Evolutionary conservation across 495 filamentous ascomycete species (phyloP), one percentile per base, ranked within the genome.

Genomic region (Hypomontagnella monticulosa): DNA sequence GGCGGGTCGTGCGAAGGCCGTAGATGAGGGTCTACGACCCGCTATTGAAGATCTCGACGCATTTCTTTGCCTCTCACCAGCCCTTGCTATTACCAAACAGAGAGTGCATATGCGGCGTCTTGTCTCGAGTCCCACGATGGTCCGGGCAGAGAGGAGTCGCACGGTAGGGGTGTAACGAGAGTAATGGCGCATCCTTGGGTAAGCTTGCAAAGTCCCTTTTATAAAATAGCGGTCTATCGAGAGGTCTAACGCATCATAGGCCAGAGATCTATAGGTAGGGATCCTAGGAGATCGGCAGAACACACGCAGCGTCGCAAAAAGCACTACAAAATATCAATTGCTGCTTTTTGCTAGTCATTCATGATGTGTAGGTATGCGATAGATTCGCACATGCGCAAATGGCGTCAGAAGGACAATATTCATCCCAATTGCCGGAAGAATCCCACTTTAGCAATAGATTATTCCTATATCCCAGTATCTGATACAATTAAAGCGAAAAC

Each of bases 71-170:
- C 42, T 70, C 14, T 60, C 61, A 37, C 30, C 18, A 33, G 61
- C 14, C 32, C 52, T 51, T 52, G 49, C 16, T 43, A 38, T 44
- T 44, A 57, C 37, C 15, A 63, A 52, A 46, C 68, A 71, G 48
- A 54, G 48, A 40, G 54, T 64, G 27, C 64, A 71, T 44, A 71
- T 48, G 56, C 23, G 42, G 36, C 60, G 68, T 47, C 56, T 38
- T 54, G 43, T 58, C 43, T 61, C 43, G 44, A 61, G 60, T 57
- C 60, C 19, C 19, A 48, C 65, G 55, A 63, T 56, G 27, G 59
- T 46, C 38, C 30, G 65, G 49, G 51, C 30, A 41, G 55, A 51
- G n/a, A 50, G 27, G 44, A 52, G 66, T 60, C 50, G 60, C 44
- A 63, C 43, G 23, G 27, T 55, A 64, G 60, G 66, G 37, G 66